Percentiles rank a stretch among this genome's conserved stretches.
These are phyloP conservation scores for Cytauxzoon felis DNA, from an alignment of 169 alveolate genomes.

Conservation along the genomic window DNA sequence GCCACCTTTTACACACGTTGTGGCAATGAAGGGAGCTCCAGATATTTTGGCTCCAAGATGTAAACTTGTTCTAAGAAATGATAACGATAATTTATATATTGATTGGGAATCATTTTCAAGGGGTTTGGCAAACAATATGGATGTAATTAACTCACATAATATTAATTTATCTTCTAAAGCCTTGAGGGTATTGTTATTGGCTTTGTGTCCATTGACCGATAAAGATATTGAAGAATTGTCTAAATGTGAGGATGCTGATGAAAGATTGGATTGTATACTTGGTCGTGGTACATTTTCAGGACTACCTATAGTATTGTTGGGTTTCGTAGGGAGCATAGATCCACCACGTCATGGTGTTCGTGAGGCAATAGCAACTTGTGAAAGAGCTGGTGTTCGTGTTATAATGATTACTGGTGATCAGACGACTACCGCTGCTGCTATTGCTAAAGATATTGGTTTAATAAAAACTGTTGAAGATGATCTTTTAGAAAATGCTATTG, in stretches of 20 bases:
- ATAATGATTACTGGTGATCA: constrained; percentile 99
- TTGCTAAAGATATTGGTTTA: constrained; percentile 86
- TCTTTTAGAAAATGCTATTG: constrained; percentile 33
- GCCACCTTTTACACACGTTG: constrained; percentile 76
- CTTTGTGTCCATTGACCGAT: constrained; percentile 77
- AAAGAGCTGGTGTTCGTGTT: constrained; percentile 95
- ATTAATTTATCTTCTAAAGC: constrained; percentile 77
- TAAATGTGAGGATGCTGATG: constrained; percentile 76
- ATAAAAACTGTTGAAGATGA: constrained; percentile 29
- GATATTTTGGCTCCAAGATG: constrained; percentile 65
- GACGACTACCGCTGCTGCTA: constrained; percentile 93
- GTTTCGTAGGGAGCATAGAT: constrained; percentile 88
- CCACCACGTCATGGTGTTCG: constrained; percentile 97
- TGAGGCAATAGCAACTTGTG: constrained; percentile 91
- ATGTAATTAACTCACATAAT: constrained; percentile 56
- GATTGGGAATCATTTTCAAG: constrained; percentile 18
- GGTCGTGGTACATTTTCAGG: background rate
- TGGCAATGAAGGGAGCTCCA: constrained; percentile 88
- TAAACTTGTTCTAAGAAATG: constrained; percentile 17
- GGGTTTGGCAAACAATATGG: constrained; percentile 21
- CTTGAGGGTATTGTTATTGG: constrained; percentile 82
- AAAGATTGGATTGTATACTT: constrained; percentile 60
- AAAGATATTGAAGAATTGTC: constrained; percentile 63
- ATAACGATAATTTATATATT: constrained; percentile 3
- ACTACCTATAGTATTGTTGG: constrained; percentile 65